Conservation (phyloP, 2,329 filamentous ascomycete species). For the Botryotinia globosa region DNA sequence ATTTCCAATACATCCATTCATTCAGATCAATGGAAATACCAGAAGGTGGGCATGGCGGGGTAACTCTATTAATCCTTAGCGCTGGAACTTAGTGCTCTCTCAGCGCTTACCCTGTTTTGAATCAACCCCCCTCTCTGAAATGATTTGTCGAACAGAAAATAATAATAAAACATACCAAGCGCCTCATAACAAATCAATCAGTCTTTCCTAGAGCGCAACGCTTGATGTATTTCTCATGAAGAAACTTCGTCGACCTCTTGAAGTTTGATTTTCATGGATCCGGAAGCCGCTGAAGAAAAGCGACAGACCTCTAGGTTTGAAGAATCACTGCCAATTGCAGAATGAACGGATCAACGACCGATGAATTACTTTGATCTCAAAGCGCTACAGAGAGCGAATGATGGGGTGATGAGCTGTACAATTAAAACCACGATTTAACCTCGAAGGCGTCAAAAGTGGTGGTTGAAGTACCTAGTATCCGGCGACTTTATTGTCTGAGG, state of each 20-base stretch:
- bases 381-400: not conserved
- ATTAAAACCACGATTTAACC: not conserved
- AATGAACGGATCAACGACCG: not conserved
- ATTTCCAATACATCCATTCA: not conserved
- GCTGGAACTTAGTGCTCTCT: not conserved
- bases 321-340: not conserved
- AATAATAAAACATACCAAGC: not conserved
- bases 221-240: not conserved
- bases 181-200: not conserved
- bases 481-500: not conserved
- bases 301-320: not conserved
- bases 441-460: not conserved
- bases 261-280: not conserved
- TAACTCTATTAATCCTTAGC: constrained; percentile 11
- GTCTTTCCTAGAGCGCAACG: not conserved
- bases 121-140: not conserved
- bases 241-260: not conserved
- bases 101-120: not conserved
- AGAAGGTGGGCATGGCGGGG: constrained; percentile 2
- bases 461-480: not conserved
- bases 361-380: not conserved
- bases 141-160: constrained; percentile 10
- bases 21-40: not conserved
- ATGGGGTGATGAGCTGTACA: not conserved
- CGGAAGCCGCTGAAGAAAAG: constrained; percentile 13